Base-by-base conservation (phyloP, 2,329 filamentous ascomycete species). In the Xylariaceae sp. region DNA sequence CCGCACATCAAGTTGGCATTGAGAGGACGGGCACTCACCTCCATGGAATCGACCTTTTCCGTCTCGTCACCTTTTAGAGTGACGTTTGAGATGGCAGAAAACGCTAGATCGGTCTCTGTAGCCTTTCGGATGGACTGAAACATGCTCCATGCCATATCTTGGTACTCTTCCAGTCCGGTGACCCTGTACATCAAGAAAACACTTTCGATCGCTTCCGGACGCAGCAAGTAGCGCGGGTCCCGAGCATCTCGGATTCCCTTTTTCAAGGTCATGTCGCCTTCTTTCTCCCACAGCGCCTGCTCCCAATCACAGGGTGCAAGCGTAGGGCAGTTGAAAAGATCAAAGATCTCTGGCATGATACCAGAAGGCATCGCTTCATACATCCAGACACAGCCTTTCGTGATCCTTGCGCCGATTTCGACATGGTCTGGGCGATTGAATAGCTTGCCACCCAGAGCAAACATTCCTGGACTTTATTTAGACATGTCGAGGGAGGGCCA, bases 281-380 rank as follows among this genome's bases (percentile, higher is more conserved):
- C 33, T 9, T 14, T 11, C 39, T 43, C 38, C 65, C 65, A 67
- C 5, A 47, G 27, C 19, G 12, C 18, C 42, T 65, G 60, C 44
- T 66, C 56, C 64, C 64, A 67, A n/a, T 42, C 39, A 44, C 65
- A 67, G 14, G 32, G 12, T 2, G 42, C 52, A 5, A 47, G 44
- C 7, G 60, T 52, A 1, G 58, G 49, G 50, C 76, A 79, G 2
- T 69, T 63, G 4, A 68, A 57, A 62, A 76, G 68, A 38, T 64
- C 59, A 53, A 75, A 74, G 1, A 67, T 68, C 60, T 81, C 77
- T 0, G 78, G 76, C 75, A 79, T 79, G 48, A 81, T 72, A 2
- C 77, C 77, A 3, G 70, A 69, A 11, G 71, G 68, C 47, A 75
- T 75, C 0, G 70, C 65, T 18, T 66, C 62, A 59, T 81, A 81